Conservation (phyloP, 352 stramenopile species). For the Globisporangium emineosum region DNA sequence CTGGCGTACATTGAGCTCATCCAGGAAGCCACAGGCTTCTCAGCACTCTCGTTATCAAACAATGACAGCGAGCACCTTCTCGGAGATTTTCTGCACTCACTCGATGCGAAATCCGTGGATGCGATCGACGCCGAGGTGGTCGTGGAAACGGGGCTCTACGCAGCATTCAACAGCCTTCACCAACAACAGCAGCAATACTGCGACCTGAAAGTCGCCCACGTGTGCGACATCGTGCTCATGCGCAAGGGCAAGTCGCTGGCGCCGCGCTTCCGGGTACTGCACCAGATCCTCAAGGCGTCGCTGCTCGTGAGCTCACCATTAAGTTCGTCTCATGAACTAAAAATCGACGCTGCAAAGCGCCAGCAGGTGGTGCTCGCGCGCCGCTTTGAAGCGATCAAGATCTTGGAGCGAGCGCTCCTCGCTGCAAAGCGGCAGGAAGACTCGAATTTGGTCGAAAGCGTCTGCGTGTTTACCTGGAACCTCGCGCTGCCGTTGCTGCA, state of each 20-base stretch:
- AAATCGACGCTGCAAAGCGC: slow-evolving; percentile 20
- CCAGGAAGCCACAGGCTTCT: slow-evolving; percentile 51
- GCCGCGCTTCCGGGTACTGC: slow-evolving; percentile 41
- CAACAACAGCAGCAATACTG: background rate
- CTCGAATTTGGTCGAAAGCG: slow-evolving; percentile 69
- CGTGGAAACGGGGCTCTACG: slow-evolving; percentile 54
- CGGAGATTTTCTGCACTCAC: slow-evolving; percentile 23
- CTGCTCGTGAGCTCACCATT: slow-evolving; percentile 29
- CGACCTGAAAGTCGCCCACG: slow-evolving; percentile 27
- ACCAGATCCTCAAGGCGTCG: slow-evolving; percentile 55
- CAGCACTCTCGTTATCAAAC: slow-evolving; percentile 29
- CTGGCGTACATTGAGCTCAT: slow-evolving; percentile 58
- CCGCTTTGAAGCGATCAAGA: slow-evolving; percentile 70
- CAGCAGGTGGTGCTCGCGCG: slow-evolving; percentile 37
- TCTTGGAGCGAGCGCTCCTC: slow-evolving; percentile 73
- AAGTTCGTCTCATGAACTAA: background rate
- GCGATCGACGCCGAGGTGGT: slow-evolving; percentile 57
- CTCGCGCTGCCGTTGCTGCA: slow-evolving; percentile 77
- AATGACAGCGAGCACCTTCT: background rate
- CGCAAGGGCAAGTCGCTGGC: slow-evolving; percentile 52
- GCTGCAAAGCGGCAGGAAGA: slow-evolving; percentile 76
- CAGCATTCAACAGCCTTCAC: slow-evolving; percentile 24
- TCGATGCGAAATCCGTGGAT: slow-evolving; percentile 26
- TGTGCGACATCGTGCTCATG: slow-evolving; percentile 49
- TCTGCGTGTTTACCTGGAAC: slow-evolving; percentile 84